Conservation (phyloP, 441 rosid species). For the Arabidopsis lyrata region DNA sequence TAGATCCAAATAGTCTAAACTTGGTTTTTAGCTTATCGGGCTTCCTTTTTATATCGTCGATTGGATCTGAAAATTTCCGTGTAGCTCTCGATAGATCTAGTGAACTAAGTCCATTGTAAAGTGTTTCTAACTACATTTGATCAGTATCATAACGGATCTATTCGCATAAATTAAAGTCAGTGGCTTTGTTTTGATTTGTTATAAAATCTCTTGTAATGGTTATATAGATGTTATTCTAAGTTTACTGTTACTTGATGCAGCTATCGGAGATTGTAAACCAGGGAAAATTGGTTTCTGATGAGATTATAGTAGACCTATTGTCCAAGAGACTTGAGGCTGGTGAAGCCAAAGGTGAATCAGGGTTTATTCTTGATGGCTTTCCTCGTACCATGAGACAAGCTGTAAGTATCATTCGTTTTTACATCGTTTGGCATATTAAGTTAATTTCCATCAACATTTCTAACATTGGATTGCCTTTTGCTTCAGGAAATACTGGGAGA, state of each 20-base stretch:
- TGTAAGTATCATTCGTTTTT: slow-evolving; percentile 44
- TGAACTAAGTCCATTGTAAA: background rate
- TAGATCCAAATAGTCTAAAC: background rate
- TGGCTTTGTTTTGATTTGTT: background rate
- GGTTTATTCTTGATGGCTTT: slow-evolving; percentile 77
- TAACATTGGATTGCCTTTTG: slow-evolving; percentile 12
- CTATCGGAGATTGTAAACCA: slow-evolving; percentile 70
- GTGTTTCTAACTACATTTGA: background rate
- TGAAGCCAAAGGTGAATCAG: slow-evolving; percentile 68
- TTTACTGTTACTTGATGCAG: slow-evolving; percentile 45
- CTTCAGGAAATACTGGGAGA: slow-evolving; percentile 65
- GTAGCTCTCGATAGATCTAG: slow-evolving; percentile 9
- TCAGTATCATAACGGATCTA: slow-evolving; percentile 4
- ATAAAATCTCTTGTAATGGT: slow-evolving; percentile 10
- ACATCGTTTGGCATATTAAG: background rate
- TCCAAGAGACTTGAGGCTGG: slow-evolving; percentile 68
- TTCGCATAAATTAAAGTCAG: slow-evolving; percentile 12
- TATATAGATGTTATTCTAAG: background rate
- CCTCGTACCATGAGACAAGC: slow-evolving; percentile 77
- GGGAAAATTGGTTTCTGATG: slow-evolving; percentile 69
- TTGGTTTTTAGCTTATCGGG: slow-evolving; percentile 7
- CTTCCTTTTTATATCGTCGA: background rate
- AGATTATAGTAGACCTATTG: slow-evolving; percentile 58
- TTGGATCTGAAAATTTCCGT: slow-evolving; percentile 24
- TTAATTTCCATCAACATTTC: background rate